A percentile compares a stretch with the other conserved stretches of the same genome.
Conservation (phyloP, 768 basidiomycete species). For the Xanthoconium purpureum region DNA sequence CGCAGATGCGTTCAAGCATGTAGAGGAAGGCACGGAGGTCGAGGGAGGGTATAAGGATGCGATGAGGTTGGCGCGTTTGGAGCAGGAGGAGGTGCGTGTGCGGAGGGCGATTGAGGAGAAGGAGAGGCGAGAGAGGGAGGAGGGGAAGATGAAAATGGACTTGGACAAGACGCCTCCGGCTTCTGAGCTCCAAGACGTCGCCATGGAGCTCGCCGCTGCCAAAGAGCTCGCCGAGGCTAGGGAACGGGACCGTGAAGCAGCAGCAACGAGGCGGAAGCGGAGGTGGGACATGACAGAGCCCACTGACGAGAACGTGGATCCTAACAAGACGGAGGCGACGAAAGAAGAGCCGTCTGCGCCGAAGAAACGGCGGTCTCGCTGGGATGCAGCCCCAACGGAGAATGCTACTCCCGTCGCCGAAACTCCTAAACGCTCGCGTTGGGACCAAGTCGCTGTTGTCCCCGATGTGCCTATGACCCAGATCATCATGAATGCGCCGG, state of each 20-base stretch:
- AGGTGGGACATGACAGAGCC: slow-evolving; percentile 74
- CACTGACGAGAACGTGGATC: slow-evolving; percentile 62
- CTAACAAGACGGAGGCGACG: slow-evolving; percentile 60
- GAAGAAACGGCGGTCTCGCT: slow-evolving; percentile 91
- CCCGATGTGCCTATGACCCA: slow-evolving; percentile 68
- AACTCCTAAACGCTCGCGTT: slow-evolving; percentile 87
- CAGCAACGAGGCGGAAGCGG: slow-evolving; percentile 66
- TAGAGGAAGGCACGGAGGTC: slow-evolving; percentile 61
- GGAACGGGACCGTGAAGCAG: slow-evolving; percentile 37
- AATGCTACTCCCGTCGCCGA: slow-evolving; percentile 45
- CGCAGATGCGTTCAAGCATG: slow-evolving; percentile 70
- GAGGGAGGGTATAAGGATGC: slow-evolving; percentile 95
- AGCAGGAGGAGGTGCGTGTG: slow-evolving; percentile 90
- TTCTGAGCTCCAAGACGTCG: slow-evolving; percentile 71
- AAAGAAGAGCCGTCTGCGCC: slow-evolving; percentile 76
- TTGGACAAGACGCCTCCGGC: slow-evolving; percentile 90
- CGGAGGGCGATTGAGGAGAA: slow-evolving; percentile 84
- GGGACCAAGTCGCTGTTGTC: slow-evolving; percentile 90
- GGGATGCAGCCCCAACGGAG: slow-evolving; percentile 92
- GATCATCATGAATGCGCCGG: slow-evolving; percentile 86
- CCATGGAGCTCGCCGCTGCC: slow-evolving; percentile 59
- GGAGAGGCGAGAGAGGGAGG: slow-evolving; percentile 72
- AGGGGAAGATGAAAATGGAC: slow-evolving; percentile 75
- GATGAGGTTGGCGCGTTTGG: slow-evolving; percentile 86
- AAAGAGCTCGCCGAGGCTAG: slow-evolving; percentile 38